Conservation (phyloP, 106 monocot species). For the Dendrobium catenatum region DNA sequence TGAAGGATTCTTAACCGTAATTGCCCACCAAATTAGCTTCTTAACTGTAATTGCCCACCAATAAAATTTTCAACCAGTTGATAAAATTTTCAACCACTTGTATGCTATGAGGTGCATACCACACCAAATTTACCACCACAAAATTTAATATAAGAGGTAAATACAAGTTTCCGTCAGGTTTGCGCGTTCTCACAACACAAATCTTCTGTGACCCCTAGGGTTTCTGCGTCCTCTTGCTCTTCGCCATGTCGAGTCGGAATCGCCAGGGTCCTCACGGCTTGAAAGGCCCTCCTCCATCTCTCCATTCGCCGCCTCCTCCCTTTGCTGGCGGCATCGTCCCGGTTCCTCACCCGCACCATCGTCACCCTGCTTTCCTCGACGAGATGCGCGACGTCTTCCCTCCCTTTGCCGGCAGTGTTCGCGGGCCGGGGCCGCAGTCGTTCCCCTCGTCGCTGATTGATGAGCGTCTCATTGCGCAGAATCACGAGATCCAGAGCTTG, state of each 20-base stretch:
- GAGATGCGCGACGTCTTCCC: constrained; percentile 15
- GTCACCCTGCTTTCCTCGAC: constrained; percentile 8
- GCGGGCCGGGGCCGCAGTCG: constrained; percentile 11
- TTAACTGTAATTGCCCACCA: too few species aligned
- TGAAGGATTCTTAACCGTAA: too few species aligned
- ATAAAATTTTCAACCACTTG: too few species aligned
- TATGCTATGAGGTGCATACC: too few species aligned
- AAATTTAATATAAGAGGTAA: too few species aligned
- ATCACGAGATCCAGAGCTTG: constrained; percentile 64
- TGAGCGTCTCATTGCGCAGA: constrained; percentile 54
- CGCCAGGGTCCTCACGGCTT: constrained; percentile 13
- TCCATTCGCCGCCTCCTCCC: constrained; percentile 9
- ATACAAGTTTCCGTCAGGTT: too few species aligned
- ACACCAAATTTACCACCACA: too few species aligned
- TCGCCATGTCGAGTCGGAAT: constrained; percentile 22
- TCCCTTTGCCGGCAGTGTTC: not conserved
- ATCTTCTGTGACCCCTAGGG: not conserved
- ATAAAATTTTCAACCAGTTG: too few species aligned
- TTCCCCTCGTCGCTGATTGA: constrained; percentile 33
- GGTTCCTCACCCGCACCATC: constrained; percentile 3
- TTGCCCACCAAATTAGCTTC: too few species aligned
- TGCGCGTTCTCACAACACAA: not conserved
- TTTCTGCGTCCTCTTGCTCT: not conserved
- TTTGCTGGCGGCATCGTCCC: constrained; percentile 2
- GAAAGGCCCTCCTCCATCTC: constrained; percentile 10